A percentile compares a stretch with the other conserved stretches of the same genome.
Evolutionary conservation across 2,329 filamentous ascomycete species (phyloP).

Genomic region (Monosporascus sp.): DNA sequence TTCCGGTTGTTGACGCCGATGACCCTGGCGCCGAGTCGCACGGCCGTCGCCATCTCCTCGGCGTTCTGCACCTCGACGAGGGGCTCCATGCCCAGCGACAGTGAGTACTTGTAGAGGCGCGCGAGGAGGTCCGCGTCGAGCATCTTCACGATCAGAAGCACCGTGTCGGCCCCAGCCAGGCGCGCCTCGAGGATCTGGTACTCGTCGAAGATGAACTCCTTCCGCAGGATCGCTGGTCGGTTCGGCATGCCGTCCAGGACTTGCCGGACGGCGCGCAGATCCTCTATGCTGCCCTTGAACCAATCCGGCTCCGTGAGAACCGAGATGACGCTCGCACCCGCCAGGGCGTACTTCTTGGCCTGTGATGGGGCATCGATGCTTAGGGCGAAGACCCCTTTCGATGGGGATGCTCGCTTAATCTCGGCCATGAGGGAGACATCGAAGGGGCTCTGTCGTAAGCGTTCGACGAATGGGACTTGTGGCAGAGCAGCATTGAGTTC

Average conservation of each 20-base stretch:
- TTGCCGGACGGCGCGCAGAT: conserved; percentile 80
- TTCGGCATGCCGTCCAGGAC: conserved; percentile 89
- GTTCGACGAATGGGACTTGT: conserved; percentile 71
- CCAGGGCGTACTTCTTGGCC: conserved; percentile 84
- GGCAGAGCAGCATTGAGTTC: conserved; percentile 80
- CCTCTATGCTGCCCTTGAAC: conserved; percentile 98
- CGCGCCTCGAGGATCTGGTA: conserved; percentile 96
- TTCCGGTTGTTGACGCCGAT: conserved; percentile 99
- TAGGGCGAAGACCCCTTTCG: conserved; percentile 89
- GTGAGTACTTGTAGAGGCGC: conserved; percentile 81
- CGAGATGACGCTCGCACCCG: conserved; percentile 93
- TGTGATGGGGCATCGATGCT: conserved; percentile 85
- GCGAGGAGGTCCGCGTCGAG: conserved; percentile 70
- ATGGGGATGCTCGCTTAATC: conserved; percentile 94
- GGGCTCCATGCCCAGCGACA: conserved; percentile 92
- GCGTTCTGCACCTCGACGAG: conserved; percentile 93
- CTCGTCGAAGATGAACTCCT: conserved; percentile 97
- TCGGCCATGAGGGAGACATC: conserved; percentile 94
- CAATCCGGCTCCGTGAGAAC: conserved; percentile 98
- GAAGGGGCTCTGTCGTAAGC: conserved; percentile 77
- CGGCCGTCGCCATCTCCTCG: conserved; percentile 85
- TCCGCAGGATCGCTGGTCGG: conserved; percentile 83
- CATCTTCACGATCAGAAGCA: conserved; percentile 98
- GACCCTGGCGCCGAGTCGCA: conserved; percentile 80
- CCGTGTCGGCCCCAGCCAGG: conserved; percentile 87